Evolutionary conservation across 2,329 filamentous ascomycete genomes (phyloP).

Genomic region (Macroventuria anomochaeta): DNA sequence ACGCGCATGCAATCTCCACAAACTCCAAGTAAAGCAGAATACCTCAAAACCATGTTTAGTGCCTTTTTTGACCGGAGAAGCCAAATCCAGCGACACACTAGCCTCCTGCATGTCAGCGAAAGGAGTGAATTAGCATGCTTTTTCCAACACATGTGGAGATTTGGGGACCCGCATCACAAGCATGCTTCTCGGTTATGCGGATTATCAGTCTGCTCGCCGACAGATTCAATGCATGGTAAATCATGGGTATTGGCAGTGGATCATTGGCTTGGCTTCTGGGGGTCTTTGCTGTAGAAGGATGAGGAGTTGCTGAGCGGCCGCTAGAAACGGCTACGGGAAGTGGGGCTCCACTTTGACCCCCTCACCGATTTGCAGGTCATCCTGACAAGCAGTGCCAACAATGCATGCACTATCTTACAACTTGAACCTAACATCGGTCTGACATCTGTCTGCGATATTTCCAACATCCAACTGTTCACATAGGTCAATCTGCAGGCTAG

Average conservation of each 20-base stretch:
- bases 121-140: conserved; percentile 31
- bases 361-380: background rate
- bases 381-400: background rate
- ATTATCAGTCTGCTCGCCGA: conserved; percentile 7
- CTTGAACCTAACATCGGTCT: background rate
- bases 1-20: background rate
- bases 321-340: conserved; percentile 17
- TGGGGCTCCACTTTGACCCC: conserved; percentile 2
- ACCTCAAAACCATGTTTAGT: conserved; percentile 20
- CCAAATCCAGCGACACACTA: conserved; percentile 19
- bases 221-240: conserved; percentile 2
- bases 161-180: conserved; percentile 3
- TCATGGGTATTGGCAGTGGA: background rate
- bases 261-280: background rate
- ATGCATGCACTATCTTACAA: background rate
- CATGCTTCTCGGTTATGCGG: conserved; percentile 6
- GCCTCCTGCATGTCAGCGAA: conserved; percentile 33
- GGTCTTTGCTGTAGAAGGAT: background rate
- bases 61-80: conserved; percentile 1
- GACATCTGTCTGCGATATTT: background rate
- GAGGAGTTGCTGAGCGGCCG: background rate
- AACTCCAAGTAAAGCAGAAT: conserved; percentile 8
- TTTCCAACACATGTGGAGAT: conserved; percentile 9
- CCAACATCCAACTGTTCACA: too few relatives aligned
- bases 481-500: background rate